A percentile compares a stretch with the other conserved stretches of the same genome.
Evolutionary conservation across 2,329 filamentous ascomycete species (phyloP).

Genomic region (Lasiodiplodia sp.): DNA sequence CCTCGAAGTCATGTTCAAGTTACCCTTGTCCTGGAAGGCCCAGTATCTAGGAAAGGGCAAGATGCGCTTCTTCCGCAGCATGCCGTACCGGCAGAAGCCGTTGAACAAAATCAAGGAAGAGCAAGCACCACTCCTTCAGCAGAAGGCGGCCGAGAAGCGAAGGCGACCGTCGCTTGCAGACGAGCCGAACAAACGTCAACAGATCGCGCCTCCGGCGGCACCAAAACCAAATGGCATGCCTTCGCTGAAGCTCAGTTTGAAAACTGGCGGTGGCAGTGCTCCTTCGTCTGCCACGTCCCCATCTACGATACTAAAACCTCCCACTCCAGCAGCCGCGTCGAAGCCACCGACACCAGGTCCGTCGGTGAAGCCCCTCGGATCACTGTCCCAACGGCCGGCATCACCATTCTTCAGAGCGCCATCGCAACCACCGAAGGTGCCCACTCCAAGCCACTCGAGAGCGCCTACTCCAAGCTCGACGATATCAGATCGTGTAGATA

Average conservation of each 20-base stretch:
- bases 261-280: background rate
- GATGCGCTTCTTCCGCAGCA: conserved; percentile 42
- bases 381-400: background rate
- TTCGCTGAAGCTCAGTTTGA: conserved; percentile 24
- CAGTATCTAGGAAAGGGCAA: conserved; percentile 59
- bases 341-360: conserved; percentile 19
- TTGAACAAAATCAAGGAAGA: conserved; percentile 24
- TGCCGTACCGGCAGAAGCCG: conserved; percentile 31
- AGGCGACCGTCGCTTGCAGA: conserved; percentile 20
- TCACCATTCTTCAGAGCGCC: conserved; percentile 12
- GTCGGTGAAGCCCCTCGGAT: background rate
- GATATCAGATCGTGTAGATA: conserved; percentile 2
- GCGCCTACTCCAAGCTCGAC: conserved; percentile 26
- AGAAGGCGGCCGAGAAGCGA: conserved; percentile 26
- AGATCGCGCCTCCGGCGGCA: background rate
- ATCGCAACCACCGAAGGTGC: conserved; percentile 9
- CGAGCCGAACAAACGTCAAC: conserved; percentile 27
- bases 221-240: conserved; percentile 13
- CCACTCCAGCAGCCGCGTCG: background rate
- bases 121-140: conserved; percentile 19
- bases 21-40: conserved; percentile 65
- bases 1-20: conserved; percentile 58
- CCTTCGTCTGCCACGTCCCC: conserved; percentile 13
- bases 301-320: background rate
- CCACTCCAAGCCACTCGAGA: conserved; percentile 25